Conservation (phyloP, 2,329 filamentous ascomycete species). For the Ophiostoma australiae region DNA sequence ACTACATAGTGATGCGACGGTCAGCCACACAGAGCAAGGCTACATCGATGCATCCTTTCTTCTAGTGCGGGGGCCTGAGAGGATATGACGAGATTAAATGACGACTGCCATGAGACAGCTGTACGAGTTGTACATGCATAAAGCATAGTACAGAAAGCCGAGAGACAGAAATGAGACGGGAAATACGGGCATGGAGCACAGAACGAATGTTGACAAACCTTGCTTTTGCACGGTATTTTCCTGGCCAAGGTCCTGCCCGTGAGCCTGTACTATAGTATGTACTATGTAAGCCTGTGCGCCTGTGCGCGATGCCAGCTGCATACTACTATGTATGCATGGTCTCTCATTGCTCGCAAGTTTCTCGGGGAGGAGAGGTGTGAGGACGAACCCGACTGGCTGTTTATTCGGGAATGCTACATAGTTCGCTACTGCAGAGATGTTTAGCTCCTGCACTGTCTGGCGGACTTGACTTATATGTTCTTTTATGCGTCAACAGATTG, state of each 20-base stretch:
- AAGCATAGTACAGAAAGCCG: background rate
- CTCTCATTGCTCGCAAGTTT: background rate
- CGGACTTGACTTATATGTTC: background rate
- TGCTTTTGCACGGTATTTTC: background rate
- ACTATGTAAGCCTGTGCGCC: too few relatives aligned
- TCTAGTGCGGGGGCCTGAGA: background rate
- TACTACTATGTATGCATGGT: too few relatives aligned
- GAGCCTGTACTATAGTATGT: background rate
- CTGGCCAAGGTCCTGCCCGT: background rate
- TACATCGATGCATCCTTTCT: background rate
- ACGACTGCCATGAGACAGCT: background rate
- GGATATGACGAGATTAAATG: background rate
- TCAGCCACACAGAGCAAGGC: background rate
- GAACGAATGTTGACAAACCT: background rate
- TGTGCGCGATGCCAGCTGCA: too few relatives aligned
- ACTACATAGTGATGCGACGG: background rate
- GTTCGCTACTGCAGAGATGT: background rate
- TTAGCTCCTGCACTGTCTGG: conserved; percentile 2
- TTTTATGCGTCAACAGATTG: background rate
- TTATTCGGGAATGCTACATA: background rate
- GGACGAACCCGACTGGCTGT: background rate
- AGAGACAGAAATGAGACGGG: background rate
- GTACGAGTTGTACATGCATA: background rate
- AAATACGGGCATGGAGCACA: background rate
- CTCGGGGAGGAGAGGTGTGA: background rate